Base-by-base conservation (phyloP, 2,329 filamentous ascomycete genomes). In the Microsporum audouinii region DNA sequence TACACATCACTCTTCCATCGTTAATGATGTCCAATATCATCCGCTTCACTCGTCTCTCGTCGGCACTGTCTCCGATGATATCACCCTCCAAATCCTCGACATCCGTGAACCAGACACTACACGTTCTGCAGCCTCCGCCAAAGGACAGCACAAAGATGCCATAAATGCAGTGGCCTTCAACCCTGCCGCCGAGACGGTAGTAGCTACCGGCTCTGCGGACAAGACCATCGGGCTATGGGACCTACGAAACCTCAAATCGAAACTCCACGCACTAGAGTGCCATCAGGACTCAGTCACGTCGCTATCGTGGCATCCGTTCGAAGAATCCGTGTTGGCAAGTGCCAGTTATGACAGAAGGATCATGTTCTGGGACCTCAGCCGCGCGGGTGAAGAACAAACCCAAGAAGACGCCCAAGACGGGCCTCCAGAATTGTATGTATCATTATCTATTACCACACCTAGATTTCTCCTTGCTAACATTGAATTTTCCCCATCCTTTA, bases 101-200 rank as follows among this genome's bases (percentile, higher is more conserved):
- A 82, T 88, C n/a, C 87, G 94, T 68, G 82, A 83, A 70, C 71
- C 80, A 34, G 82, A 84, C 60, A 85, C 80, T 60, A 84, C 83
- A 64, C 83, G 82, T 65, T 84, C 89, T 0, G 85, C 88, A 3
- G 81, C 88, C 57, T 82, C 86, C 43, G 87, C 85, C 17, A 79
- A 83, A 65, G 80, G 84, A 57, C 91, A 91, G 7, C 95, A 99
- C 71, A 82, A 82, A 6, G 94, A 97, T 73, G 92, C 92, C 17
- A 91, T 99, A 74, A 99, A 99, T 72, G 88, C 90, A n/a, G 79
- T 99, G 31, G 87, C 94, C 0, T 99, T 96, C 78, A 96, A 96
- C 71, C 91, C 91, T 0, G 87, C 86, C 36, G 88, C 87, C n/a
- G 92, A 99, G 71, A 89, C 88, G 39, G 82, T 96, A 41, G 81